A percentile compares a stretch with the other conserved stretches of the same genome.
phyloP scores from a whole-genome alignment of 495 filamentous ascomycete genomes.

The Xylaria cubensis region DNA sequence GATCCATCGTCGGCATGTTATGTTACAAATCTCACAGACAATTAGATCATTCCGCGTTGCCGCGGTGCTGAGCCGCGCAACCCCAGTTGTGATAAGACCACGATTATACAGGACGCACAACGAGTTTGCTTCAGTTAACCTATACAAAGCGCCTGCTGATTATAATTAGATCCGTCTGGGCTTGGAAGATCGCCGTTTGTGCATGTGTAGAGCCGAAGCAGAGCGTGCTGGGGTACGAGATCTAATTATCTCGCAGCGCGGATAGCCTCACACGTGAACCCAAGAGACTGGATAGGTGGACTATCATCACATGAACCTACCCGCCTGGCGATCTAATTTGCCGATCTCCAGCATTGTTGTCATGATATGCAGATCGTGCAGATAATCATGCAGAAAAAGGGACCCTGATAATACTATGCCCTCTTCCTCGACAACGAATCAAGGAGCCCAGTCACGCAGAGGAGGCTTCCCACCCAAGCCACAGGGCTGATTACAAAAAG shows the following conservation, averaged over 20 bases:
- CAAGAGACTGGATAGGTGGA: neutral
- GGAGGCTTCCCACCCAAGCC: slow-evolving; percentile 14
- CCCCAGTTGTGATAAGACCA: neutral
- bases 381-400: slow-evolving; percentile 13
- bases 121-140: neutral
- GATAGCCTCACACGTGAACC: neutral
- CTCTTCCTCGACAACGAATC: neutral
- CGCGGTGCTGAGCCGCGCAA: neutral
- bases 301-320: neutral
- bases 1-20: neutral
- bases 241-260: neutral
- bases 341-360: slow-evolving; percentile 2
- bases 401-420: neutral
- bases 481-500: slow-evolving; percentile 27
- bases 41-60: neutral
- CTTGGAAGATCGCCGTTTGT: slow-evolving; percentile 7
- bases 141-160: neutral
- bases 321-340: neutral
- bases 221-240: neutral
- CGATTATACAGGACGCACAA: neutral
- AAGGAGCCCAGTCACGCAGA: neutral
- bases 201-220: slow-evolving; percentile 8
- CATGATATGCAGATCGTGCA: slow-evolving; percentile 26
- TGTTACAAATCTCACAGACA: neutral
- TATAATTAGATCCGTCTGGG: slow-evolving; percentile 19